A percentile compares a stretch with the other conserved stretches of the same genome.
phyloP scores from a whole-genome alignment of 1,139 yeast genomes.

The Geotrichum candidum region DNA sequence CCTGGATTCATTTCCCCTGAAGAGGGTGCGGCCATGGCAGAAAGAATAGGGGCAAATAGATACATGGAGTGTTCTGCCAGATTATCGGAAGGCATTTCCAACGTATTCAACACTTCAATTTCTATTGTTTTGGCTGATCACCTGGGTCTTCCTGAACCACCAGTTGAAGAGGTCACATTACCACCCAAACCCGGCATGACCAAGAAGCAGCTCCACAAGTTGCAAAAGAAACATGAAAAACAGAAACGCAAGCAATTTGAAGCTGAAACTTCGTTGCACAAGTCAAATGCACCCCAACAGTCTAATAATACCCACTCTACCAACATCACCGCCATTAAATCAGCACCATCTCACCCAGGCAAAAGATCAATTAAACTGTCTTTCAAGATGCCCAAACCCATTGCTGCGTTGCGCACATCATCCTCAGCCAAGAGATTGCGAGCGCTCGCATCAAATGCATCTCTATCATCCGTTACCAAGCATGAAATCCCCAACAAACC shows the following conservation, averaged over 20 bases:
- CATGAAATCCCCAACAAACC: neutral
- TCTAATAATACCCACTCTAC: neutral
- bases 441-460: neutral
- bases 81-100: constrained; percentile 56
- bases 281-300: neutral
- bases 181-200: constrained; percentile 1
- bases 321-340: neutral
- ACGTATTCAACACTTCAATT: constrained; percentile 51
- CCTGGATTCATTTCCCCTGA: constrained; percentile 31
- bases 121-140: constrained; percentile 24
- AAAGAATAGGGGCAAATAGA: constrained; percentile 62
- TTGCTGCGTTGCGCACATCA: neutral
- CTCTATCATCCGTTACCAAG: neutral
- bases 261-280: neutral
- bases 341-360: neutral
- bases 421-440: neutral
- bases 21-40: constrained; percentile 44
- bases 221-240: constrained; percentile 1
- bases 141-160: constrained; percentile 15
- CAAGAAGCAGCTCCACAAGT: constrained; percentile 4
- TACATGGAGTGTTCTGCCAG: constrained; percentile 79
- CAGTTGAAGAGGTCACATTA: constrained; percentile 7
- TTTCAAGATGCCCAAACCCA: neutral
- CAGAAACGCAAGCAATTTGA: neutral
- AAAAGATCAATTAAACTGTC: constrained; percentile 1